Percentiles rank a stretch among this genome's conserved stretches.
These are phyloP conservation scores for Penicillium sp. DNA, from an alignment of 2,329 filamentous ascomycete species.

Conservation along the genomic window DNA sequence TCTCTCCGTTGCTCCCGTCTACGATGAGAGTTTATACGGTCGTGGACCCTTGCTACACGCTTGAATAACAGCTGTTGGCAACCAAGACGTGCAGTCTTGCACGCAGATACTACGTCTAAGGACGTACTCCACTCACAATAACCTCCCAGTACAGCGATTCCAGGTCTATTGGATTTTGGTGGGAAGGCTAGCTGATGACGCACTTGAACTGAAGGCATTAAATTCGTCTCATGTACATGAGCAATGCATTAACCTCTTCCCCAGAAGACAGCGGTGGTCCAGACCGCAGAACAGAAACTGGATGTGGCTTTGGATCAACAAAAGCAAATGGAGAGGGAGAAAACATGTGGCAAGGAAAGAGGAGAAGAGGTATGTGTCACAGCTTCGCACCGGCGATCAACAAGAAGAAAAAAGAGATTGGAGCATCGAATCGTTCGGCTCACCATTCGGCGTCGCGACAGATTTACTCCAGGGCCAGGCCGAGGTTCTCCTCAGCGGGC, in stretches of 20 bases:
- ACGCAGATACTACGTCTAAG: no score
- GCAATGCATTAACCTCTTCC: constrained; percentile 30
- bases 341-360: constrained; percentile 10
- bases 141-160: constrained; percentile 7
- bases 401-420: constrained; percentile 10
- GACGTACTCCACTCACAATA: no score
- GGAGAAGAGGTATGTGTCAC: constrained; percentile 24
- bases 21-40: no score
- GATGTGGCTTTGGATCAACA: constrained; percentile 16
- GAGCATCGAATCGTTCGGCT: constrained; percentile 10
- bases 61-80: no score
- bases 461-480: constrained; percentile 36
- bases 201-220: constrained; percentile 15
- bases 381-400: constrained; percentile 24
- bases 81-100: no score
- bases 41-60: no score
- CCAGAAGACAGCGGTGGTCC: constrained; percentile 21
- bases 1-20: background rate
- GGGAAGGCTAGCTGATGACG: constrained; percentile 10
- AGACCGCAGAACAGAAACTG: constrained; percentile 21
- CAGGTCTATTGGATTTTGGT: constrained; percentile 10
- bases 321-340: constrained; percentile 3
- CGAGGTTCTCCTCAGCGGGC: constrained; percentile 47
- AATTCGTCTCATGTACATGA: constrained; percentile 32
- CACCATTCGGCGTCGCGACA: constrained; percentile 9